A percentile compares a stretch with the other conserved stretches of the same genome.
Evolutionary conservation across 371 early-diverging fungal species (phyloP).

Genomic region (Coemansia sp.): DNA sequence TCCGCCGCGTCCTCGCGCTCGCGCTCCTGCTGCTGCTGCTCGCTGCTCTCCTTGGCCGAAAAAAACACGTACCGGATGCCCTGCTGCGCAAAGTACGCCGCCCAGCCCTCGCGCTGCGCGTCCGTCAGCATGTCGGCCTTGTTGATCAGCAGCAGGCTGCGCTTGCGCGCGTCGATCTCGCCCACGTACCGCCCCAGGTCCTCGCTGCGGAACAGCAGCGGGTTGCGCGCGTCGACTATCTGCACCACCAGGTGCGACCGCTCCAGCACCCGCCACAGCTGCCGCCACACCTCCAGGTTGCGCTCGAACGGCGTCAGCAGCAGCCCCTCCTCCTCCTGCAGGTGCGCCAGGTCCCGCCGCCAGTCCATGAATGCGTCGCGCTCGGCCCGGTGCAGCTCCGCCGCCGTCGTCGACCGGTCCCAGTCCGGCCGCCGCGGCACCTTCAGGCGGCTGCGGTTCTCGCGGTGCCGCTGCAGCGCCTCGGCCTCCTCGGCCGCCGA

Average conservation of each 20-base stretch:
- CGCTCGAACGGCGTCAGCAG: slow-evolving; percentile 98
- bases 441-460: slow-evolving; percentile 67
- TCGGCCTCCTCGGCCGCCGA: slow-evolving; percentile 74
- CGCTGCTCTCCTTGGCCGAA: slow-evolving; percentile 76
- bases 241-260: slow-evolving; percentile 96
- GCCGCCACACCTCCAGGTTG: slow-evolving; percentile 99
- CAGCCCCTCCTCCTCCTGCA: slow-evolving; percentile 89
- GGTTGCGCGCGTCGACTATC: slow-evolving; percentile 99
- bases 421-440: slow-evolving; percentile 91
- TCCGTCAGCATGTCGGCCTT: slow-evolving; percentile 97
- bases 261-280: slow-evolving; percentile 99
- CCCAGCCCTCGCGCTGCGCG: slow-evolving; percentile 81
- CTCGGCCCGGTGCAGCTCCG: slow-evolving; percentile 79
- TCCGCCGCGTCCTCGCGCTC: slow-evolving; percentile 33
- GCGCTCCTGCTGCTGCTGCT: slow-evolving; percentile 47
- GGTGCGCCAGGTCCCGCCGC: slow-evolving; percentile 84
- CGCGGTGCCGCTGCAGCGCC: slow-evolving; percentile 72
- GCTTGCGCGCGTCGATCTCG: slow-evolving; percentile 84
- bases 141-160: slow-evolving; percentile 89
- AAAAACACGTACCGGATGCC: slow-evolving; percentile 89
- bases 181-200: slow-evolving; percentile 92
- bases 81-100: slow-evolving; percentile 79
- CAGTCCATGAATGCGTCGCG: slow-evolving; percentile 87
- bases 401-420: slow-evolving; percentile 81
- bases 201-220: slow-evolving; percentile 88